Evolutionary conservation across 257 asterid species (phyloP).

Genomic region (Verbascum thapsus): DNA sequence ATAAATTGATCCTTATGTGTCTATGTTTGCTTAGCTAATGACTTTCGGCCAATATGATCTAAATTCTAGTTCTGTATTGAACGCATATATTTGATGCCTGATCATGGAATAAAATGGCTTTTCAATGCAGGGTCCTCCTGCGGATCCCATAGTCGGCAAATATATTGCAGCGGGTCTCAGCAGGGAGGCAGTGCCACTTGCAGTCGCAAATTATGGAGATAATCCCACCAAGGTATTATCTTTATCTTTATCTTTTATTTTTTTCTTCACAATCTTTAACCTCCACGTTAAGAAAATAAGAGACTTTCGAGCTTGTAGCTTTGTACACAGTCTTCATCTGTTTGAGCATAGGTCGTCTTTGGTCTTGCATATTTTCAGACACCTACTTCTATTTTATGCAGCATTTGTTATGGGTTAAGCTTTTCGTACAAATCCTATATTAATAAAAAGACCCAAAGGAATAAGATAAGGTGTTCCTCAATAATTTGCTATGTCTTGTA

Average conservation of each 20-base stretch:
- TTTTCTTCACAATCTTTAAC: neutral
- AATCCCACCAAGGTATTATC: conserved; percentile 70
- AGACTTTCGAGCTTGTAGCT: neutral
- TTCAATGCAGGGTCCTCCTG: conserved; percentile 56
- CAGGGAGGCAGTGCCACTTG: conserved; percentile 85
- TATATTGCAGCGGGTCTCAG: conserved; percentile 79
- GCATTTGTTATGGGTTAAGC: neutral
- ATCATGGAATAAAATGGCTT: conserved; percentile 4
- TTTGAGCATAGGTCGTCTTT: neutral
- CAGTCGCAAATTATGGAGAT: conserved; percentile 93
- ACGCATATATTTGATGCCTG: conserved; percentile 4
- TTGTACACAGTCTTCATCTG: neutral
- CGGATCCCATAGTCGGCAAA: conserved; percentile 71
- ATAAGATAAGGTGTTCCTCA: neutral
- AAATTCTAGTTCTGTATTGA: neutral
- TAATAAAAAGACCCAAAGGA: neutral
- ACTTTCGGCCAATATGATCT: neutral
- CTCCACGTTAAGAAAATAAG: neutral
- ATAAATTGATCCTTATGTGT: too few relatives aligned
- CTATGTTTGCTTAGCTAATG: conserved; percentile 26
- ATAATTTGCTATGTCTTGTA: neutral
- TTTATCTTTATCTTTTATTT: neutral
- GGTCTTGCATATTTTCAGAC: neutral
- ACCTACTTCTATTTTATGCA: neutral
- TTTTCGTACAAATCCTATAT: neutral